Evolutionary conservation across 2,329 filamentous ascomycete species (phyloP).

Genomic region (Clonostachys rhizophaga): DNA sequence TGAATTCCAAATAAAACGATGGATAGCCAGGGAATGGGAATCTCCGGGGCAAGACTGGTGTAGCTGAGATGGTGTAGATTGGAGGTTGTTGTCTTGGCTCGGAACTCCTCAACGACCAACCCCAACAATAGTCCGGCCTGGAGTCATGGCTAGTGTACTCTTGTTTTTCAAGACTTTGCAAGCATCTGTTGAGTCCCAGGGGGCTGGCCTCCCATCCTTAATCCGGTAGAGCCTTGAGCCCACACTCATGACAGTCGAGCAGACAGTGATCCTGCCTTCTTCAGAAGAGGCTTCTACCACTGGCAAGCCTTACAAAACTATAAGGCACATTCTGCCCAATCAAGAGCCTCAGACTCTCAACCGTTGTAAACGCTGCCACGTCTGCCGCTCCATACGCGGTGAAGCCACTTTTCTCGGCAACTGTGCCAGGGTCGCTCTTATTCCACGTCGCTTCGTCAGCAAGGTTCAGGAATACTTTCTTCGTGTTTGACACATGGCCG

Average conservation of each 20-base stretch:
- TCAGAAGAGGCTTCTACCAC: conserved; percentile 44
- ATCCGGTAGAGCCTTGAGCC: not conserved
- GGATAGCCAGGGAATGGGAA: too few species aligned
- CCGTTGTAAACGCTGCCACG: conserved; percentile 78
- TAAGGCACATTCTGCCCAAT: conserved; percentile 86
- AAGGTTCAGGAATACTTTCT: conserved; percentile 77
- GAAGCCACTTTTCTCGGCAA: conserved; percentile 73
- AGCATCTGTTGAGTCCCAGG: too few species aligned
- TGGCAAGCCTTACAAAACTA: conserved; percentile 77
- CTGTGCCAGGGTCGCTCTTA: conserved; percentile 59
- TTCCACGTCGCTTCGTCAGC: conserved; percentile 53
- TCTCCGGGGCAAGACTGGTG: too few species aligned
- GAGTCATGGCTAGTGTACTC: too few species aligned
- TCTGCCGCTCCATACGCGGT: conserved; percentile 75
- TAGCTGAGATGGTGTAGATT: too few species aligned
- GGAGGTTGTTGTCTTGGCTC: too few species aligned
- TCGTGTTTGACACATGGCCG: conserved; percentile 26
- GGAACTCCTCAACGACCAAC: too few species aligned
- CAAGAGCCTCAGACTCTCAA: conserved; percentile 72
- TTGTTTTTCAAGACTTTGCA: too few species aligned
- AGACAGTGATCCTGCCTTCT: not conserved
- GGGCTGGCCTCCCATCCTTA: not conserved
- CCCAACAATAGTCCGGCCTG: too few species aligned
- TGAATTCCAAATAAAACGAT: too few species aligned
- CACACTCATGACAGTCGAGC: not conserved